phyloP scores from a whole-genome alignment of 345 rosid species.

The Erodium maritimum region DNA sequence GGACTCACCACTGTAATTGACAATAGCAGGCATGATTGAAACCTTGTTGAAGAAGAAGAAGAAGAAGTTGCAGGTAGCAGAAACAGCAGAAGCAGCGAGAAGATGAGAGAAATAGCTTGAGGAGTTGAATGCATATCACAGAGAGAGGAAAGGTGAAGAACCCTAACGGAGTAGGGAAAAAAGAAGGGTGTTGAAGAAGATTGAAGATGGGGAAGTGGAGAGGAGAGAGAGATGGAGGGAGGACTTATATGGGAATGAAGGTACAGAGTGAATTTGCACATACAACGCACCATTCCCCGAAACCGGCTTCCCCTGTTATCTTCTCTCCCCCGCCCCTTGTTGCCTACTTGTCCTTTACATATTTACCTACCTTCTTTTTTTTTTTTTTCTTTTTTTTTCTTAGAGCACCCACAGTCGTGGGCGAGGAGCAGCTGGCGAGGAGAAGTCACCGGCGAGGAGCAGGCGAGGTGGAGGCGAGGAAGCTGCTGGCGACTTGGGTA shows the following conservation, averaged over 20 bases:
- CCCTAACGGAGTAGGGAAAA: conserved; percentile 48
- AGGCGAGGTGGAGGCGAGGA: no score
- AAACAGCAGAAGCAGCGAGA: background rate
- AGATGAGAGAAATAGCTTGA: conserved; percentile 11
- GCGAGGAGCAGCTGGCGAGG: no score
- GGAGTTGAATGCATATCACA: conserved; percentile 28
- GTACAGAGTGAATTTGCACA: background rate
- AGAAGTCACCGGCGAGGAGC: no score
- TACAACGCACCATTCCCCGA: background rate
- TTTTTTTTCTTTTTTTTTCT: no score
- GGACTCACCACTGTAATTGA: conserved; percentile 42
- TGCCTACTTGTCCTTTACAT: no score
- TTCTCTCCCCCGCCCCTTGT: no score
- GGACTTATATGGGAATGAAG: background rate
- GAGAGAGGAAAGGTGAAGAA: conserved; percentile 1
- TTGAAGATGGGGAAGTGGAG: background rate
- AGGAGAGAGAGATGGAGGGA: background rate
- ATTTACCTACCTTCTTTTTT: conserved; percentile 3
- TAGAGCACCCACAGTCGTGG: no score
- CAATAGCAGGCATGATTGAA: conserved; percentile 54
- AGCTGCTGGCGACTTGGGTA: no score
- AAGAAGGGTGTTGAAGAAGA: conserved; percentile 9
- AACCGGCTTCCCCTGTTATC: no score
- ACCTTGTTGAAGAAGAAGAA: background rate
- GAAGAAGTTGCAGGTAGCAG: background rate